A percentile compares a stretch with the other conserved stretches of the same genome.
These are phyloP conservation scores for Quercus phellos DNA, from an alignment of 331 rosid species.

Conservation along the genomic window DNA sequence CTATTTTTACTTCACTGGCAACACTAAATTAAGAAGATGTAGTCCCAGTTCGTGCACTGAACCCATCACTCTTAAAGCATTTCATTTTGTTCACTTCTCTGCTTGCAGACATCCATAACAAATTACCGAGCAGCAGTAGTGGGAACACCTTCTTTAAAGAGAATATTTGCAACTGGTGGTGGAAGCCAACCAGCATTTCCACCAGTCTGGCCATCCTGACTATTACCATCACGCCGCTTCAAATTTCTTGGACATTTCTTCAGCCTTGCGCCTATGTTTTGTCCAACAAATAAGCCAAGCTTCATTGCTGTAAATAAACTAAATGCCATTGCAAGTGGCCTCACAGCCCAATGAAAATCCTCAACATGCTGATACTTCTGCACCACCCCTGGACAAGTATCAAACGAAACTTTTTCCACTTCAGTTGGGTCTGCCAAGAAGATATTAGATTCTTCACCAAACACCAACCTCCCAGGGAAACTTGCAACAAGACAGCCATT, in stretches of 20 bases:
- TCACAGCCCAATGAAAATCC: slow-evolving; percentile 49
- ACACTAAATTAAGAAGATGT: background rate
- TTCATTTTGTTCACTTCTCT: background rate
- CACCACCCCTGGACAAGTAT: slow-evolving; percentile 38
- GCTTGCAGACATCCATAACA: background rate
- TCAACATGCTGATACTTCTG: slow-evolving; percentile 39
- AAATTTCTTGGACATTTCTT: slow-evolving; percentile 22
- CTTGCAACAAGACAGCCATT: slow-evolving; percentile 38
- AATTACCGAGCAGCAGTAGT: slow-evolving; percentile 29
- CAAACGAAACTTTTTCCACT: slow-evolving; percentile 38
- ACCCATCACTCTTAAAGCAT: background rate
- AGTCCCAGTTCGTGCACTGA: background rate
- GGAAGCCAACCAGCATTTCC: slow-evolving; percentile 36
- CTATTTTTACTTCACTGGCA: background rate
- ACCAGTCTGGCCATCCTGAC: slow-evolving; percentile 28
- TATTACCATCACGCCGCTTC: background rate
- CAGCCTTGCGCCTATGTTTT: slow-evolving; percentile 8
- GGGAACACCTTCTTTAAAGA: slow-evolving; percentile 37
- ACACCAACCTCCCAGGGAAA: slow-evolving; percentile 38
- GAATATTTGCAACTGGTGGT: slow-evolving; percentile 34
- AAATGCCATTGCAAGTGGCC: slow-evolving; percentile 36
- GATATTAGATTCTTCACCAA: slow-evolving; percentile 24
- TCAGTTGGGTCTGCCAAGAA: slow-evolving; percentile 43
- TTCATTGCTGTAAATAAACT: slow-evolving; percentile 37
- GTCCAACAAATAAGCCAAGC: slow-evolving; percentile 27